phyloP scores from a whole-genome alignment of 176 grass and related monocot species.

The Bothriochloa decipiens region DNA sequence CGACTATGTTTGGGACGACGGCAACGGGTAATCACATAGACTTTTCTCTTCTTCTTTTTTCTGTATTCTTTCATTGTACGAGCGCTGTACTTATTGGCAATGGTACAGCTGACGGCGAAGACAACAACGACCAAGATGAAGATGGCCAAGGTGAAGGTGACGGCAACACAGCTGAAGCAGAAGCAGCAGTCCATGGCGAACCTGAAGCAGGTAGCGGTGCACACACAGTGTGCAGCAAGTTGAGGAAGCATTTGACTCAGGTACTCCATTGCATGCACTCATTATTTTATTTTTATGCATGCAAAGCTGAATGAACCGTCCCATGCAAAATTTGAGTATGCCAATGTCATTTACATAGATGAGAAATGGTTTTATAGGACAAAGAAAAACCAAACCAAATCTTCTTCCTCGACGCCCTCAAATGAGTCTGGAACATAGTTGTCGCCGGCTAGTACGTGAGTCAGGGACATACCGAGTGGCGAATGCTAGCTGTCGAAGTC shows the following conservation, averaged over 20 bases:
- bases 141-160: neutral
- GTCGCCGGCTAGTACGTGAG: neutral
- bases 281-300: too few relatives aligned
- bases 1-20: neutral
- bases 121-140: neutral
- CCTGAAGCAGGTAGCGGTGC: too few relatives aligned
- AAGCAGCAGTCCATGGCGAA: too few relatives aligned
- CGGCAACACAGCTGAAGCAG: too few relatives aligned
- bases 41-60: neutral
- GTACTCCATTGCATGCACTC: too few relatives aligned
- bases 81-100: neutral
- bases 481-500: neutral
- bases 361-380: too few relatives aligned
- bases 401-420: neutral
- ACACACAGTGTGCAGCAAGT: too few relatives aligned
- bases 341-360: too few relatives aligned
- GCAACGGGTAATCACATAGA: neutral
- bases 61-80: neutral
- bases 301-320: too few relatives aligned
- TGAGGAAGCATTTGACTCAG: too few relatives aligned
- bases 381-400: too few relatives aligned
- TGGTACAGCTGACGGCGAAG: neutral
- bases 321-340: too few relatives aligned
- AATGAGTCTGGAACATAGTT: neutral
- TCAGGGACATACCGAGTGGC: neutral